phyloP scores from a whole-genome alignment of 805 yeast genomes.

The Yamadazyma akitaensis region DNA sequence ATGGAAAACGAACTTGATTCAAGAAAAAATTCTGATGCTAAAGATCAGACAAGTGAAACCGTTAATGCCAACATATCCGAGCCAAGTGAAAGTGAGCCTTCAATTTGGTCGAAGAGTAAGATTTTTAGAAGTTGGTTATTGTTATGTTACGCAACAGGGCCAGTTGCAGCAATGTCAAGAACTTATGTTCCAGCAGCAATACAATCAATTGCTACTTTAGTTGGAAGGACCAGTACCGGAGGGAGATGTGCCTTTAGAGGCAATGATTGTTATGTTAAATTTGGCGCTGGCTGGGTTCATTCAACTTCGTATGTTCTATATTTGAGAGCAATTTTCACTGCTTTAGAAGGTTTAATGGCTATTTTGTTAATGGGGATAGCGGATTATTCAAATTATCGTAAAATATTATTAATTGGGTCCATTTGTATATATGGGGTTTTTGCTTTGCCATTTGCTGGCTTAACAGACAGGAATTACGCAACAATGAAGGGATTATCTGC shows the following conservation, averaged over 20 bases:
- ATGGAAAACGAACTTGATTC: too few relatives aligned
- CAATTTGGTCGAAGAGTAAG: background rate
- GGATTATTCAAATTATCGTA: conserved; percentile 36
- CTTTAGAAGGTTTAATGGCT: conserved; percentile 36
- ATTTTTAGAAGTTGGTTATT: conserved; percentile 32
- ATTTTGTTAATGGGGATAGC: conserved; percentile 38
- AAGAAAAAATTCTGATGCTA: too few relatives aligned
- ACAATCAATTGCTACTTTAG: conserved; percentile 31
- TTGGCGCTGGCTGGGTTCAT: conserved; percentile 34
- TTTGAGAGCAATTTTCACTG: conserved; percentile 34
- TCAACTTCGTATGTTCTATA: conserved; percentile 36
- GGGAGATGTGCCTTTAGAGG: conserved; percentile 24
- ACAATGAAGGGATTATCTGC: conserved; percentile 25
- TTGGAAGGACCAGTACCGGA: conserved; percentile 28
- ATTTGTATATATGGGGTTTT: conserved; percentile 29
- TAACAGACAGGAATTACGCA: conserved; percentile 18
- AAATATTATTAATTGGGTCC: conserved; percentile 29
- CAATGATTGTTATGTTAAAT: conserved; percentile 34
- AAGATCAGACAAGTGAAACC: too few relatives aligned
- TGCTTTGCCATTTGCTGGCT: conserved; percentile 35
- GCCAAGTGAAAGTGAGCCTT: background rate
- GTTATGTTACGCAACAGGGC: conserved; percentile 40
- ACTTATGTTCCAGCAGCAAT: conserved; percentile 40
- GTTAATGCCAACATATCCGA: too few relatives aligned
- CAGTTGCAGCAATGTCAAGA: conserved; percentile 39